These are phyloP conservation scores for Trifolium fragiferum DNA, from an alignment of 306 rosid species.

Conservation along the genomic window DNA sequence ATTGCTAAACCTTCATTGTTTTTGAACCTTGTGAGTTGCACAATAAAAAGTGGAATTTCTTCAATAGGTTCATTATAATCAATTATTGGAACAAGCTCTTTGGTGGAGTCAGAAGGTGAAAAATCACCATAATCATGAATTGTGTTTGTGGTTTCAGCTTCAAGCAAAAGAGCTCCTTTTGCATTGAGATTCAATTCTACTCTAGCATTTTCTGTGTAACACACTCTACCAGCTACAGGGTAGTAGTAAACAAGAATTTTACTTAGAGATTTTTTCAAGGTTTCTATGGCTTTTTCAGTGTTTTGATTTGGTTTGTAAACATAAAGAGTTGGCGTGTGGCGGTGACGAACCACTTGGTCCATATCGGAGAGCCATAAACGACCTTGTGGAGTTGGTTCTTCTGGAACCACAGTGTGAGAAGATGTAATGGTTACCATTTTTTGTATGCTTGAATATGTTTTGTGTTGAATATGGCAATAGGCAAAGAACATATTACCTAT, in stretches of 20 bases:
- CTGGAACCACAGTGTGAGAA: not conserved
- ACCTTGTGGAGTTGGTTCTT: conserved; percentile 9
- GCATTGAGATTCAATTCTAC: conserved; percentile 8
- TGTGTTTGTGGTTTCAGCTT: conserved; percentile 31
- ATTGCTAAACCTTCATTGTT: not conserved
- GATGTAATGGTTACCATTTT: not conserved
- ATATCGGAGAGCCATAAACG: conserved; percentile 1
- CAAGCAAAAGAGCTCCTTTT: conserved; percentile 20
- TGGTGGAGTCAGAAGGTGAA: not conserved
- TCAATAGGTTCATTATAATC: not conserved
- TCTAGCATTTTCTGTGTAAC: not conserved
- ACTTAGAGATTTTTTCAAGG: conserved; percentile 25
- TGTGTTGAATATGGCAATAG: too few relatives aligned
- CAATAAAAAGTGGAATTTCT: not conserved
- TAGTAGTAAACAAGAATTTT: conserved; percentile 37
- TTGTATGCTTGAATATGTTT: too few relatives aligned
- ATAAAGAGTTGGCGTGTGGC: not conserved
- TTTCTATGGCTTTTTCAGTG: not conserved
- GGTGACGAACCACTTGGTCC: not conserved
- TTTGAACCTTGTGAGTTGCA: conserved; percentile 21
- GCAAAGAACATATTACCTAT: too few relatives aligned
- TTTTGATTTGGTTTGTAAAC: conserved; percentile 23
- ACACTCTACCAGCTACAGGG: conserved; percentile 38
- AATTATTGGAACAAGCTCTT: conserved; percentile 21
- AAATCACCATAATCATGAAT: conserved; percentile 32